Evolutionary conservation across 805 yeast genomes (phyloP).

Genomic region (Cyberlindnera americana): DNA sequence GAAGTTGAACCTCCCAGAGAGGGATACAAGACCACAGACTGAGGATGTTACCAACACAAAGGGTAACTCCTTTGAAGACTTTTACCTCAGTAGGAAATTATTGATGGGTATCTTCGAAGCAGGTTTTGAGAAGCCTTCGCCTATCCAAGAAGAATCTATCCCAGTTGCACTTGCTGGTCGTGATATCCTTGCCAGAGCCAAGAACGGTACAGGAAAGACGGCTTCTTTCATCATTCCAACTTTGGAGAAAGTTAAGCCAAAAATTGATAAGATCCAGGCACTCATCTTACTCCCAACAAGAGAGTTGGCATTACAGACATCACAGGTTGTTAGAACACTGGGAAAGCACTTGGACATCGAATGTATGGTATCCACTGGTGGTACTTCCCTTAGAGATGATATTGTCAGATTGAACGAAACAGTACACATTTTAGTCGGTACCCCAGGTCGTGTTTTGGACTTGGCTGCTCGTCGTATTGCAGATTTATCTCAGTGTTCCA

Average conservation of each 20-base stretch:
- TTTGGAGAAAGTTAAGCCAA: conserved; percentile 83
- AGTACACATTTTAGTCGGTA: conserved; percentile 92
- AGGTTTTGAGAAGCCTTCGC: conserved; percentile 97
- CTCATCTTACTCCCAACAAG: conserved; percentile 94
- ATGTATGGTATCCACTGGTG: conserved; percentile 98
- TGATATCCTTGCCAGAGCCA: conserved; percentile 95
- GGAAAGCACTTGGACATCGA: conserved; percentile 91
- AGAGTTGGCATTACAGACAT: conserved; percentile 95
- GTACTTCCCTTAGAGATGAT: conserved; percentile 91
- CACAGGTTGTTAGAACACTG: conserved; percentile 93
- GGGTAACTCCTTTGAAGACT: conserved; percentile 89
- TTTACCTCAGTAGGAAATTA: conserved; percentile 85
- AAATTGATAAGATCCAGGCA: conserved; percentile 81
- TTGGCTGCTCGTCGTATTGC: conserved; percentile 86
- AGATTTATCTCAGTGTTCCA: conserved; percentile 78
- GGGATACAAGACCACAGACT: conserved; percentile 93
- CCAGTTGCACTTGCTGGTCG: conserved; percentile 95
- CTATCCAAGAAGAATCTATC: conserved; percentile 95
- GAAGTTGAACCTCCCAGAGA: conserved; percentile 68
- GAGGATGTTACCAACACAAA: conserved; percentile 92
- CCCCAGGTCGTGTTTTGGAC: conserved; percentile 96
- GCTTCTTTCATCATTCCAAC: conserved; percentile 96
- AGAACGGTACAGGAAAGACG: conserved; percentile 98
- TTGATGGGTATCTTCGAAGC: conserved; percentile 99
- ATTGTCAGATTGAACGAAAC: conserved; percentile 88